These are phyloP conservation scores for Hypoxylon rickii DNA, from an alignment of 495 filamentous ascomycete species.

Conservation along the genomic window DNA sequence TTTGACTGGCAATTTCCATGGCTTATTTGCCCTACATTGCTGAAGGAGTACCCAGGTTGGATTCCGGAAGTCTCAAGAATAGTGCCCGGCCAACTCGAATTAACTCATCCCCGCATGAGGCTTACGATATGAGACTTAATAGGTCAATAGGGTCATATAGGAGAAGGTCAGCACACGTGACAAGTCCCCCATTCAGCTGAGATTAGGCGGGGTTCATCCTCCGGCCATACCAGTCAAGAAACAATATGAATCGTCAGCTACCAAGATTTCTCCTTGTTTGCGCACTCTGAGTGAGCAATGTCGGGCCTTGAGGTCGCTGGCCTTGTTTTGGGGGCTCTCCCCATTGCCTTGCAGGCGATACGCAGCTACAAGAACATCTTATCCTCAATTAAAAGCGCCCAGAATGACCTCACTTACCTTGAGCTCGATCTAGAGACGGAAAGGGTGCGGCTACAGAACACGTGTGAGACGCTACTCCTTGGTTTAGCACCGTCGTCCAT, in stretches of 20 bases:
- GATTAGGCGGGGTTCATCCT: background rate
- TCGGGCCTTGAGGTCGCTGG: background rate
- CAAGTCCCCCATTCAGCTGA: background rate
- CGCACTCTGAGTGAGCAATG: background rate
- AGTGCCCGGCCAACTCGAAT: no score
- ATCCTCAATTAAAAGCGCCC: background rate
- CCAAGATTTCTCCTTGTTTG: no score
- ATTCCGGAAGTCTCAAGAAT: no score
- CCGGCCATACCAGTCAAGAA: background rate
- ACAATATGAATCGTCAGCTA: background rate
- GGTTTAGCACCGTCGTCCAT: background rate
- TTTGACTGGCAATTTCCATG: background rate
- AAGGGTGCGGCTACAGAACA: background rate
- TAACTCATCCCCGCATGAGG: background rate
- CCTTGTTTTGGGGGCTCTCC: background rate
- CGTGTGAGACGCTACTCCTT: background rate
- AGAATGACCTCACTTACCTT: background rate
- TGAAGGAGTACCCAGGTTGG: no score
- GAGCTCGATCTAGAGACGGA: background rate
- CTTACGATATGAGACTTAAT: no score
- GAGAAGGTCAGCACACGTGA: background rate
- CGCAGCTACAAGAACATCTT: background rate
- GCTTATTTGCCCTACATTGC: no score
- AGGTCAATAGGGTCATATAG: no score
- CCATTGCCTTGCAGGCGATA: background rate